Evolutionary conservation across 441 rosid species (phyloP), one percentile per base, ranked within the genome.

Genomic region (Gossypium davidsonii): DNA sequence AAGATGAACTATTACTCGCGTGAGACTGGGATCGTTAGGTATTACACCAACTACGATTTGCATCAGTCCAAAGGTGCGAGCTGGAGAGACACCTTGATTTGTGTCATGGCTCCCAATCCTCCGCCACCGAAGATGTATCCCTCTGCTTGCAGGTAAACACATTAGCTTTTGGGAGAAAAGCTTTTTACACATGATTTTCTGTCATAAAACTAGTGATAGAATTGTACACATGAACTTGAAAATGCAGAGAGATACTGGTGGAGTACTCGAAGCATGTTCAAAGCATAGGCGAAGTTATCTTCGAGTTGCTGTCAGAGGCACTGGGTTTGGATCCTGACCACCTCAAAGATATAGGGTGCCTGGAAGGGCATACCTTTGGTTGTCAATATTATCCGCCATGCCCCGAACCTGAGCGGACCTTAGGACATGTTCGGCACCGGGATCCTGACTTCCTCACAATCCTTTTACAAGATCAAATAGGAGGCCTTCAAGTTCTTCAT

Each of bases 21-120:
- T 0, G 90, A 77, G 46, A 1, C 37, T 0, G 55, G 46, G 21
- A 66, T 59, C 56, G 70, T 84, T 10, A 3, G 61, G 25, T 87
- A 79, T 48, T 79, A 67, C 37, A 70, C 74, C 10, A 86, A 74
- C 52, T 86, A 77, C 18, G 79, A 83, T 80, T 70, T 87, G 31
- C 81, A 23, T 49, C 28, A 42, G 4, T 37, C 85, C 7, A 62
- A 71, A 25, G 78, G 74, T 2, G 67, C 81, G 18, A 77, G 72
- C 11, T 87, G 91, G 91, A 83, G 85, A 67, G 91, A 89, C 60
- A 66, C 82, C 6, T 65, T 86, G 23, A 1, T 6, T 42, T 79
- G 87, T 69, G 63, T 12, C 49, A 73, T 82, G 79, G 81, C 83
- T 62, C 87, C 88, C 1, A 11, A 73, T 73, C 87, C 88, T 48